Conservation (phyloP, 2,329 filamentous ascomycete genomes). For the Fusarium pseudocircinatum region DNA sequence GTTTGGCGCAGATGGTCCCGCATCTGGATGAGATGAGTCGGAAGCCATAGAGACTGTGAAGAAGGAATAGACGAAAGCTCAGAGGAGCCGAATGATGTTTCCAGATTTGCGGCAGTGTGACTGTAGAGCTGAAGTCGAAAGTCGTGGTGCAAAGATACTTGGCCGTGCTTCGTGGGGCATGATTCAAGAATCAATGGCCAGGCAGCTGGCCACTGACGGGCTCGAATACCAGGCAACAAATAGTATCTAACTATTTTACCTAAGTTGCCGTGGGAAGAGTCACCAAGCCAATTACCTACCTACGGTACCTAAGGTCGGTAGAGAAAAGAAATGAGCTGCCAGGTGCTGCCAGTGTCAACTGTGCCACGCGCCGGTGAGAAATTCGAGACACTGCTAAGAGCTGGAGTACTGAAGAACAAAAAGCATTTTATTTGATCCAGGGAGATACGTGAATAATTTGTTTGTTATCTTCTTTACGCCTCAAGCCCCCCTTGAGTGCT, state of each 20-base stretch:
- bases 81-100: neutral
- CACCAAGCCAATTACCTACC: neutral
- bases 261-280: neutral
- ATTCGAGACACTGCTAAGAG: neutral
- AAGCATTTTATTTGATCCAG: neutral
- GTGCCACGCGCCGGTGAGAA: neutral
- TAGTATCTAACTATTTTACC: neutral
- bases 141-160: neutral
- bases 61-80: neutral
- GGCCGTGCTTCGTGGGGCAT: neutral
- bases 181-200: neutral
- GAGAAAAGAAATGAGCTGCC: neutral
- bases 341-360: constrained; percentile 2
- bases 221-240: neutral
- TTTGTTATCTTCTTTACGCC: neutral
- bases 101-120: neutral
- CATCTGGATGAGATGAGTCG: neutral
- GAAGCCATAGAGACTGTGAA: constrained; percentile 4
- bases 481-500: neutral
- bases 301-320: neutral
- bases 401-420: neutral
- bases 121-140: neutral
- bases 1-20: neutral
- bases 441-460: neutral
- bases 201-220: neutral